Evolutionary conservation across 345 rosid species (phyloP).

Genomic region (Leavenworthia alabamica): DNA sequence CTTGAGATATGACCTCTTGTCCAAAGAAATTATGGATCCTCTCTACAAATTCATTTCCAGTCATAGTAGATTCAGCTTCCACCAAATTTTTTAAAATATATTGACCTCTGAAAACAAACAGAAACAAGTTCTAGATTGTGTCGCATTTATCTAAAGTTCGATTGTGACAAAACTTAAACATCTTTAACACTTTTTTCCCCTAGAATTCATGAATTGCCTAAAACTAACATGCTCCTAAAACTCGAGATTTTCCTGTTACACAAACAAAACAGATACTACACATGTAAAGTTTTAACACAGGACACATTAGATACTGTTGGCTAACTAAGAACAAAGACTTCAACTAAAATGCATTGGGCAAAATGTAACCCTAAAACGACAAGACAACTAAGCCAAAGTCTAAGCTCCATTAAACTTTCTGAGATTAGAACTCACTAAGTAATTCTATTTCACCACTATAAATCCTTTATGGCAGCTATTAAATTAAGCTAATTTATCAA

Average conservation of each 20-base stretch:
- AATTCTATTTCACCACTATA: constrained; percentile 5
- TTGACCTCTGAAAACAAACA: constrained; percentile 24
- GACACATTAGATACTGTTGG: background rate
- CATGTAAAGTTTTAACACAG: background rate
- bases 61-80: constrained; percentile 75
- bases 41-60: constrained; percentile 96
- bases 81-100: constrained; percentile 24
- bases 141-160: background rate
- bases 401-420: background rate
- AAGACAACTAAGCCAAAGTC: background rate
- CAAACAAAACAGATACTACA: background rate
- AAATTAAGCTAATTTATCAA: background rate
- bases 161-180: constrained; percentile 11
- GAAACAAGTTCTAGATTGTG: constrained; percentile 13
- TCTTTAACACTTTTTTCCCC: constrained; percentile 30
- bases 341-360: too few relatives aligned
- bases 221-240: constrained; percentile 18
- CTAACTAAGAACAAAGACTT: background rate
- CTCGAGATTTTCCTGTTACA: constrained; percentile 6
- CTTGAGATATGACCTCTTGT: constrained; percentile 61
- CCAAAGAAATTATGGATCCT: constrained; percentile 82
- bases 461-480: background rate
- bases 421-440: constrained; percentile 5
- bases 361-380: too few relatives aligned
- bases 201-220: constrained; percentile 30